Evolutionary conservation across 2,329 filamentous ascomycete genomes (phyloP).

Genomic region (Alternaria sp.): DNA sequence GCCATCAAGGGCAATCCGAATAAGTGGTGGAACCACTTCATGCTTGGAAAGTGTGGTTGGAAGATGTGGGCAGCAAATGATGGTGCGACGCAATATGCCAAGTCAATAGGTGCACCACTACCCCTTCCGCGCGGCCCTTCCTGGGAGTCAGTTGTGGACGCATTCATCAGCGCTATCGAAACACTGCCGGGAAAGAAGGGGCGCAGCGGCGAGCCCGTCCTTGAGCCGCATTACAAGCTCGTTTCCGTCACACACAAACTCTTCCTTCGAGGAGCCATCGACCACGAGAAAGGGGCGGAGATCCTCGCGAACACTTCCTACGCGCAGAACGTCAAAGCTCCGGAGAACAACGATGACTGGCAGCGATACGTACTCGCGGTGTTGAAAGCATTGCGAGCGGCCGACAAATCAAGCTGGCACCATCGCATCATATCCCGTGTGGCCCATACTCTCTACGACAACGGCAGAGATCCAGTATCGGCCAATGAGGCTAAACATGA

Average conservation of each 20-base stretch:
- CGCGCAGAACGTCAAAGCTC: conserved; percentile 57
- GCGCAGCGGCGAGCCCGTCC: conserved; percentile 73
- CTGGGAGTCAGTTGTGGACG: conserved; percentile 59
- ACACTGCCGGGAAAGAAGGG: conserved; percentile 66
- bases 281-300: conserved; percentile 55
- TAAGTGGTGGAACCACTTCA: conserved; percentile 71
- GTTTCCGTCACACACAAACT: conserved; percentile 83
- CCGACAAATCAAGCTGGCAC: conserved; percentile 95
- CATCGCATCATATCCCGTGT: conserved; percentile 85
- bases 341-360: conserved; percentile 60
- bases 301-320: conserved; percentile 62
- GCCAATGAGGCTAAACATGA: conserved; percentile 73
- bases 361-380: conserved; percentile 69
- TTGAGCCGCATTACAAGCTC: conserved; percentile 94
- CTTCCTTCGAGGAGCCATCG: conserved; percentile 60
- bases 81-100: conserved; percentile 41
- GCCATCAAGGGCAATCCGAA: conserved; percentile 65
- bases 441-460: conserved; percentile 67
- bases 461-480: conserved; percentile 57
- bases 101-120: conserved; percentile 34
- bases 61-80: conserved; percentile 67
- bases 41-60: conserved; percentile 74
- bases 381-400: conserved; percentile 64
- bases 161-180: conserved; percentile 66
- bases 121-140: conserved; percentile 30